phyloP scores from a whole-genome alignment of 805 yeast genomes.

The Isabelozyma heimii region DNA sequence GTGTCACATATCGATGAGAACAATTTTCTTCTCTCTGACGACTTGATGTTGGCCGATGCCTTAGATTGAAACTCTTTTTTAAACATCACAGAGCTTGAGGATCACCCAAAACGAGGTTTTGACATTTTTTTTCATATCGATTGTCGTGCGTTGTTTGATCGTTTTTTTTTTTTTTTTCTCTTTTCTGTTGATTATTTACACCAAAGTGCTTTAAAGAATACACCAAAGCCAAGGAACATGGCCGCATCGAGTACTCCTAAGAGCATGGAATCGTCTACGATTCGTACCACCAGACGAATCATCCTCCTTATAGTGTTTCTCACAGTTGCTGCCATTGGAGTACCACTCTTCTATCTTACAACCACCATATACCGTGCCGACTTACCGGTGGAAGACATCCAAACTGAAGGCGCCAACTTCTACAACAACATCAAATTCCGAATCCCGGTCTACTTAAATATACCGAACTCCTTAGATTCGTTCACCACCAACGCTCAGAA shows the following conservation, averaged over 20 bases:
- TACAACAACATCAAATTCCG: slow-evolving; percentile 24
- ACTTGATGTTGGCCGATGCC: slow-evolving; percentile 74
- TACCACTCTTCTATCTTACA: slow-evolving; percentile 60
- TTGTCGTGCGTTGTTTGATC: too few relatives aligned
- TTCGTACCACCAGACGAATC: not conserved
- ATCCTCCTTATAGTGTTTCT: slow-evolving; percentile 3
- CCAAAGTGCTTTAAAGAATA: too few relatives aligned
- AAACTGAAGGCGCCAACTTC: slow-evolving; percentile 19
- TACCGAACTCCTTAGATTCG: slow-evolving; percentile 25
- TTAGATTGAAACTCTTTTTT: slow-evolving; percentile 59
- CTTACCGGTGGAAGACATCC: slow-evolving; percentile 48
- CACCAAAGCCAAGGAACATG: too few relatives aligned
- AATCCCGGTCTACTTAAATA: slow-evolving; percentile 45
- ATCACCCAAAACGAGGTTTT: too few relatives aligned
- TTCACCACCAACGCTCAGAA: slow-evolving; percentile 33
- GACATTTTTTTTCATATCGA: too few relatives aligned
- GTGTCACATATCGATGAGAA: slow-evolving; percentile 39
- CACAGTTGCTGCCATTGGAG: slow-evolving; percentile 35
- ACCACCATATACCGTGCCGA: slow-evolving; percentile 63
- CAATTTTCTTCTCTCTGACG: slow-evolving; percentile 70
- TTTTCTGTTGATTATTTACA: too few relatives aligned
- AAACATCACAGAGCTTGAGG: slow-evolving; percentile 39
- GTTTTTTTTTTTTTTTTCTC: too few relatives aligned
- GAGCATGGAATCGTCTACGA: not conserved
- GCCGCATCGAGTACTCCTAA: too few relatives aligned